Evolutionary conservation across 2,329 filamentous ascomycete genomes (phyloP), one percentile per base, ranked within the genome.

Genomic region (Nannizziopsis arthrosporioides): DNA sequence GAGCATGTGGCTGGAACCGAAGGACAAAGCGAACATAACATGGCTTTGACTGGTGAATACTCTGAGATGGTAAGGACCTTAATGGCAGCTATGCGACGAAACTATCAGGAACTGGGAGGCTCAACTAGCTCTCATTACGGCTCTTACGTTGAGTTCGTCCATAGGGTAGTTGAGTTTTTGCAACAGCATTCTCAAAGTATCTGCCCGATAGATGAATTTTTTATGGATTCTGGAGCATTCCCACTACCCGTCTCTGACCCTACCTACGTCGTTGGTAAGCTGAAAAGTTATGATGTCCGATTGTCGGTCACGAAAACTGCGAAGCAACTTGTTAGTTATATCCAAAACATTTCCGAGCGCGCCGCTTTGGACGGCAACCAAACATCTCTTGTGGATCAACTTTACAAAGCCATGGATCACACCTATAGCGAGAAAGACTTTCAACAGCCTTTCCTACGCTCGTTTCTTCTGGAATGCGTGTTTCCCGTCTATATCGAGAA

Each of bases 141-240:
- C 9, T 66, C 70, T 2, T 82, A 82, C 56, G 75, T 81, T 5
- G 68, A 73, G 8, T 81, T 82, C 56, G 77, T 81, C 4, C 79
- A 82, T 50, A 64, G 68, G 12, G 67, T 81, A 2, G 71, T 82
- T 2, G 71, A 73, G 15, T 74, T 75, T 51, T 61, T 82, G 41
- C 78, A 82, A 55, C 76, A 82, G 55, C 73, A 81, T 53, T 74
- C 74, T 1, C 67, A 70, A 30, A 74, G 62, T 14, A 77, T 81
- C 30, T 73, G 70, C 52, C 67, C 70, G 0, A 67, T 81, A 12
- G 71, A 80, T 47, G 60, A 65, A 1, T 81, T 80, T 65, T 81
- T 81, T 60, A 78, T 73, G 1, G 73, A 81, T 53, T 77, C 77
- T 1, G 64, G 68, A 1, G 68, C 71, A 0, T 82, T 82, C 57